Evolutionary conservation across 164 flowering plant species (phyloP).

Genomic region (Saururus chinensis): DNA sequence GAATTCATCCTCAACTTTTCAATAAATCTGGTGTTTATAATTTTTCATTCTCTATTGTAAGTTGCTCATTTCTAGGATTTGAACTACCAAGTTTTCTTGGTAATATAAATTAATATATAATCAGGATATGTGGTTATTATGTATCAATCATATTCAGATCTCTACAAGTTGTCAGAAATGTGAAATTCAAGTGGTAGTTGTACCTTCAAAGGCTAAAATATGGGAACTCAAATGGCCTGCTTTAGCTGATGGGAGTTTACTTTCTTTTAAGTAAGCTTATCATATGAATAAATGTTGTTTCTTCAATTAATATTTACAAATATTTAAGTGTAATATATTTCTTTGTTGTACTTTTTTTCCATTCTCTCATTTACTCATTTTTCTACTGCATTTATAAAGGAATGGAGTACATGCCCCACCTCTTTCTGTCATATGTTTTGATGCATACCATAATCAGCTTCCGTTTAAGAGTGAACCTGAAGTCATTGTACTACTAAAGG

Average conservation of each 20-base stretch:
- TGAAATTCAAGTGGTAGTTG: conserved; percentile 30
- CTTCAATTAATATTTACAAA: not conserved
- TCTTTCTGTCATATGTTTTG: conserved; percentile 36
- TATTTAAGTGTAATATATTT: not conserved
- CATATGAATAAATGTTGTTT: not conserved
- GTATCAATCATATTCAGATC: conserved; percentile 13
- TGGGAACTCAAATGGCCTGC: conserved; percentile 25
- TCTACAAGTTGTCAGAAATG: conserved; percentile 15
- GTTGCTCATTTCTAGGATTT: not conserved
- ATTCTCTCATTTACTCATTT: not conserved
- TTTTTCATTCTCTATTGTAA: conserved; percentile 42
- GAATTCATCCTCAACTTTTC: conserved; percentile 29
- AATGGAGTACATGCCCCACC: conserved; percentile 35
- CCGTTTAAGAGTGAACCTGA: conserved; percentile 32
- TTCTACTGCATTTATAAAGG: conserved; percentile 18
- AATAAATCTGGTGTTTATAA: conserved; percentile 40
- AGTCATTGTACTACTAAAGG: conserved; percentile 16
- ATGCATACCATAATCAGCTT: conserved; percentile 34
- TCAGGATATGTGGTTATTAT: not conserved
- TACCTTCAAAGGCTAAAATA: conserved; percentile 17
- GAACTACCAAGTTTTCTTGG: not conserved
- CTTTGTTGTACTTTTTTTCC: not conserved
- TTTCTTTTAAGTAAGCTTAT: conserved; percentile 22
- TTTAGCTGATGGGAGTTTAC: conserved; percentile 2
- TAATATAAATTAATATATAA: no score